Percentiles rank a stretch among this genome's conserved stretches.
These are phyloP conservation scores for Thermochaetoides thermophila DNA, from an alignment of 495 filamentous ascomycete genomes.

Conservation along the genomic window DNA sequence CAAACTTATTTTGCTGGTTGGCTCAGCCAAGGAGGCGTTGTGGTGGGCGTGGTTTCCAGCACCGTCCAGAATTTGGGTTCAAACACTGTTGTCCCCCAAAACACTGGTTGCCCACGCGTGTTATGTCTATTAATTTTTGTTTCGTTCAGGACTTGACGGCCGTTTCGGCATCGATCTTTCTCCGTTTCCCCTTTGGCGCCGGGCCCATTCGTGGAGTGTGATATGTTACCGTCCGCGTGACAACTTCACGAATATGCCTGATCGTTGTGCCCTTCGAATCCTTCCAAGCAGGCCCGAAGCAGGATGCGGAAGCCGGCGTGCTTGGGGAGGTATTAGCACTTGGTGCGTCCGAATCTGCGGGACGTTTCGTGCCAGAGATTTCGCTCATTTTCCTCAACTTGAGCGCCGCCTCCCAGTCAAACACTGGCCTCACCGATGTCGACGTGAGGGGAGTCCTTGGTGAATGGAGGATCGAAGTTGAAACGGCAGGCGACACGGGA, in stretches of 20 bases:
- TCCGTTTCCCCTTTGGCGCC: slow-evolving; percentile 61
- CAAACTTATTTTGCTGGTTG: too few relatives aligned
- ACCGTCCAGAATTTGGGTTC: too few relatives aligned
- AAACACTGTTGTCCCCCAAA: background rate
- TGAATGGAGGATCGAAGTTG: slow-evolving; percentile 28
- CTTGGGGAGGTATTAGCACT: too few relatives aligned
- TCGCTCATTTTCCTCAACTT: slow-evolving; percentile 36
- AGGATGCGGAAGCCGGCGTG: too few relatives aligned
- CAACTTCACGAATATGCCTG: slow-evolving; percentile 49
- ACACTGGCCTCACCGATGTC: slow-evolving; percentile 40
- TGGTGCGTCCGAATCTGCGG: slow-evolving; percentile 22
- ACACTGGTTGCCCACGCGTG: background rate
- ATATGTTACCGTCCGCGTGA: slow-evolving; percentile 67
- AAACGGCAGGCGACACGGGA: slow-evolving; percentile 44
- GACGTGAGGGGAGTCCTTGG: slow-evolving; percentile 36
- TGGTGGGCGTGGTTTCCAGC: too few relatives aligned
- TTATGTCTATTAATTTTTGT: background rate
- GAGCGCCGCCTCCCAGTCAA: slow-evolving; percentile 45
- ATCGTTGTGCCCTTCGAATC: slow-evolving; percentile 21
- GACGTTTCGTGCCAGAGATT: slow-evolving; percentile 10
- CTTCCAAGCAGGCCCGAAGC: background rate
- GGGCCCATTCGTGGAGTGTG: slow-evolving; percentile 51
- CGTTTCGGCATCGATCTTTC: slow-evolving; percentile 44
- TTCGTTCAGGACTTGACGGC: slow-evolving; percentile 15
- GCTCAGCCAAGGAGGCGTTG: too few relatives aligned